phyloP scores from a whole-genome alignment of 2,329 filamentous ascomycete species.

The Thielaviopsis musarum region DNA sequence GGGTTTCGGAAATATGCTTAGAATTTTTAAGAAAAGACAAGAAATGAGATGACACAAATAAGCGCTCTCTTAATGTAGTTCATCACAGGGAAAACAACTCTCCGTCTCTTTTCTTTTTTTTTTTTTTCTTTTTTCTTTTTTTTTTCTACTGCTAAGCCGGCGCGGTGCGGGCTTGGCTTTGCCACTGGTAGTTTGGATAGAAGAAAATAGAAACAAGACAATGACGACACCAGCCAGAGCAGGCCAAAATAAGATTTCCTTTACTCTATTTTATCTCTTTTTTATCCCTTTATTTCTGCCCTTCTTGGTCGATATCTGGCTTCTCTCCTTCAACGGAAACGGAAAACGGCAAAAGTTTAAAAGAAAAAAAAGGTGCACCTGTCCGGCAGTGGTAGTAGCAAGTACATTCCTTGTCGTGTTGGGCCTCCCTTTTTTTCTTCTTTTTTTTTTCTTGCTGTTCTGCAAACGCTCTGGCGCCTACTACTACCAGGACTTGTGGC shows the following conservation, averaged over 20 bases:
- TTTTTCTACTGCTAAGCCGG: not conserved
- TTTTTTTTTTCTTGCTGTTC: no score
- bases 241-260: not conserved
- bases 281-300: not conserved
- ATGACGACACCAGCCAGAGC: not conserved
- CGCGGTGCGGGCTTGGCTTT: not conserved
- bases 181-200: not conserved
- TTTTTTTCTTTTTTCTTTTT: not conserved
- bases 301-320: not conserved
- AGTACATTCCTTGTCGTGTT: not conserved
- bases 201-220: not conserved
- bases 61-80: not conserved
- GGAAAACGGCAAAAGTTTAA: no score
- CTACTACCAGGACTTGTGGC: no score
- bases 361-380: not conserved
- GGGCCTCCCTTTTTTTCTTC: no score
- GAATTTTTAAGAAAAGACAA: not conserved
- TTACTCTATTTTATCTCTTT: no score
- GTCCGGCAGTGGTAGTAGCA: not conserved
- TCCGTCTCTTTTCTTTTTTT: not conserved
- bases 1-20: no score
- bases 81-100: not conserved
- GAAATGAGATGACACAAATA: not conserved
- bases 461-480: no score
- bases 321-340: not conserved